phyloP scores from a whole-genome alignment of 2,329 filamentous ascomycete species.

The Mycosphaerelloides madeirae region DNA sequence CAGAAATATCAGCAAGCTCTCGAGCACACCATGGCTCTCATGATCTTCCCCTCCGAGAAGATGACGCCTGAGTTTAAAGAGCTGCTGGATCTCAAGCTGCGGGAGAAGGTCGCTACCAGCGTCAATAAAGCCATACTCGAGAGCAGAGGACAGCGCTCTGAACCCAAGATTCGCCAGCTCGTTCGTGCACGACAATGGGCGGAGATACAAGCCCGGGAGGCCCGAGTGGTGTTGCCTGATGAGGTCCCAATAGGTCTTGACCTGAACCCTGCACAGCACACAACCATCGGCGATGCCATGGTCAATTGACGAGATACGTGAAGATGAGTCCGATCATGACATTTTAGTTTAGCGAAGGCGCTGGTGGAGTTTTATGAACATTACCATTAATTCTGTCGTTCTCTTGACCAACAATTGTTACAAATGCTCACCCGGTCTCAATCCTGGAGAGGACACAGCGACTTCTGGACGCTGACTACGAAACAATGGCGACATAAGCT shows the following conservation, averaged over 20 bases:
- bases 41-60: constrained; percentile 80
- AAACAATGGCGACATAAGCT: too few species aligned
- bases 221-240: constrained; percentile 39
- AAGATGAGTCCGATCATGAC: constrained; percentile 10
- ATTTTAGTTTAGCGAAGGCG: constrained; percentile 22
- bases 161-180: constrained; percentile 76
- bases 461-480: too few species aligned
- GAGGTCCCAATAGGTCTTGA: constrained; percentile 41
- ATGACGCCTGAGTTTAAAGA: constrained; percentile 70
- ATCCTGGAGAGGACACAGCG: too few species aligned
- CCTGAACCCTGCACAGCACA: constrained; percentile 1
- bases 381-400: too few species aligned
- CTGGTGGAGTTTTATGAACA: constrained; percentile 8
- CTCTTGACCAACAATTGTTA: too few species aligned
- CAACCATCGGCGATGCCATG: constrained; percentile 19
- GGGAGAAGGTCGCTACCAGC: constrained; percentile 74
- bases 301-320: constrained; percentile 13
- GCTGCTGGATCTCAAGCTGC: constrained; percentile 72
- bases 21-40: constrained; percentile 85
- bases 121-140: constrained; percentile 87
- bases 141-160: constrained; percentile 65
- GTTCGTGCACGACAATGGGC: constrained; percentile 82
- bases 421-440: too few species aligned
- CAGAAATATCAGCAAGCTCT: constrained; percentile 78
- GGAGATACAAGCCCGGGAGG: constrained; percentile 56